These are phyloP conservation scores for Ceratocystiopsis brevicomis DNA, from an alignment of 2,329 filamentous ascomycete species.

Conservation along the genomic window DNA sequence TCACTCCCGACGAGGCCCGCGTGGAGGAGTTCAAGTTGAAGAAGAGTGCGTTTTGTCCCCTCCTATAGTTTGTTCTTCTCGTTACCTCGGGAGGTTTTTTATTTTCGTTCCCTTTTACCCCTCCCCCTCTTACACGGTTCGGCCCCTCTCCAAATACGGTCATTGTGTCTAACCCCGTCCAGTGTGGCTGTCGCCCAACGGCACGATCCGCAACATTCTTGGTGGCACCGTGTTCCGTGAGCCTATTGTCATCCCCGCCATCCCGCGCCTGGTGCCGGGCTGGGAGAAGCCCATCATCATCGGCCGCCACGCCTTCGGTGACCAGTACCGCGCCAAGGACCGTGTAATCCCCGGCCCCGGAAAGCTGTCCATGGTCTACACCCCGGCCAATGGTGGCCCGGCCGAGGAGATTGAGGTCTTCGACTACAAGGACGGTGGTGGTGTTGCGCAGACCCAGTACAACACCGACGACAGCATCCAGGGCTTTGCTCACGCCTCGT, in stretches of 20 bases:
- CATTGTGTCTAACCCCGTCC: slow-evolving; percentile 3
- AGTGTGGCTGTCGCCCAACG: slow-evolving; percentile 98
- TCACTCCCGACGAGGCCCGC: slow-evolving; percentile 90
- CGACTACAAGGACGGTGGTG: slow-evolving; percentile 71
- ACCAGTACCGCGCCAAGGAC: slow-evolving; percentile 97
- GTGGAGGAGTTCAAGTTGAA: slow-evolving; percentile 98
- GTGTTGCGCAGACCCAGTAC: slow-evolving; percentile 89
- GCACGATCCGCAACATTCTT: slow-evolving; percentile 56
- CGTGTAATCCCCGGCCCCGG: slow-evolving; percentile 63
- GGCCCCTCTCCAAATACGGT: too few relatives aligned
- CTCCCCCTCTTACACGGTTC: too few relatives aligned
- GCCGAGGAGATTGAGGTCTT: slow-evolving; percentile 78
- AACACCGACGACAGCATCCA: slow-evolving; percentile 93
- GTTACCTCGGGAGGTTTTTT: too few relatives aligned
- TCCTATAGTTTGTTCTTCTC: not conserved
- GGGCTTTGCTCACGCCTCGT: slow-evolving; percentile 88
- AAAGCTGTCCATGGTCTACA: slow-evolving; percentile 89
- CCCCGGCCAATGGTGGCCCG: slow-evolving; percentile 57
- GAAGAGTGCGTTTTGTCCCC: slow-evolving; percentile 49
- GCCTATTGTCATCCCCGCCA: slow-evolving; percentile 86
- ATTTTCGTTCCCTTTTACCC: not conserved
- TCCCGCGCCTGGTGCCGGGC: slow-evolving; percentile 83
- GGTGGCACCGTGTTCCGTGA: slow-evolving; percentile 98
- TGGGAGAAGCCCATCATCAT: slow-evolving; percentile 99
- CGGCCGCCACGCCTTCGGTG: slow-evolving; percentile 92